Base-by-base conservation (phyloP, 768 basidiomycete genomes). In the Rossbeevera mucosa region DNA sequence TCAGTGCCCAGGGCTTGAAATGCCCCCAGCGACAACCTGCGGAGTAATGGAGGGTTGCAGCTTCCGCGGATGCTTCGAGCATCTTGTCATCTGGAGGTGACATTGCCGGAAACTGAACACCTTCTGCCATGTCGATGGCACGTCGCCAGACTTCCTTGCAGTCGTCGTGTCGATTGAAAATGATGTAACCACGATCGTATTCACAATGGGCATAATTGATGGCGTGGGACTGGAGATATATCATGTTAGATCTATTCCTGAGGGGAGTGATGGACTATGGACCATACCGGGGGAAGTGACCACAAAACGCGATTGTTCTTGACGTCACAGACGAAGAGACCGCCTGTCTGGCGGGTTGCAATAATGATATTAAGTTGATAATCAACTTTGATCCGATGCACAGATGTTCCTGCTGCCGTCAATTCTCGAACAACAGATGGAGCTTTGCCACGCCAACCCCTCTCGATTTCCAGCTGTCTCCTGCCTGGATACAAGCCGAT, bases 311-410 rank as follows among this genome's bases (percentile, higher is more conserved):
- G 51, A 38, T 77, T 76, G 1, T 64, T 71, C 6, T 76, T 65
- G 22, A 88, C 62, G 60, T 85, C 82, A 8, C 73, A 73, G 1
- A 91, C 87, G 1, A 60, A 56, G 8, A 91, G 59, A 0, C 86
- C 86, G 0, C 86, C 86, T 9, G 55, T 52, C 6, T 64, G 64
- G 40, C 72, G 72, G 0, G 87, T 88, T 3, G 78, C 77, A 38
- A 91, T 78, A 46, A 85, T 70, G 21, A 85, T 73, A 3, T 81
- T 79, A 9, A 72, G 74, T 28, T 73, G 66, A 59, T 86, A 80
- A 51, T 92, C 90, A 20, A 86, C 77, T 68, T 91, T 91, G 70
- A 91, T 81, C 7, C 87, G 80, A 66, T 91, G 87, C 0, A 87
- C 81, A 4, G 63, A 59, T 22, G 57, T 55, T 20, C 76, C 72